A percentile compares a stretch with the other conserved stretches of the same genome.
These are phyloP conservation scores for Penicillium coffeae DNA, from an alignment of 495 filamentous ascomycete genomes.

Conservation along the genomic window DNA sequence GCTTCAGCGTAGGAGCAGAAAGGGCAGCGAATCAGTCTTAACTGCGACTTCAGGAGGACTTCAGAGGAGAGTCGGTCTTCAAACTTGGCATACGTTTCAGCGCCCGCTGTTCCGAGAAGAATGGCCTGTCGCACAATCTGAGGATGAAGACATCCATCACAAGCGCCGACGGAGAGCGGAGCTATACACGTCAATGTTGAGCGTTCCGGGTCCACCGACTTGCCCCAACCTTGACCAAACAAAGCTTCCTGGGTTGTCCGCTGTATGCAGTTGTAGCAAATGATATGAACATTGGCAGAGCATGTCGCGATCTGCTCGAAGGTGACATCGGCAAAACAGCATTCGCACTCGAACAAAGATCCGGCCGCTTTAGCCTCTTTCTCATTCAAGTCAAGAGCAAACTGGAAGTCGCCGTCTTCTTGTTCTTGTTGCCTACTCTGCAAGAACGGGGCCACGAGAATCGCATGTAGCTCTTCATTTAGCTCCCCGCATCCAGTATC, in stretches of 20 bases:
- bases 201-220: slow-evolving; percentile 66
- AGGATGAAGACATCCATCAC: slow-evolving; percentile 65
- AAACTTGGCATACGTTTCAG: slow-evolving; percentile 64
- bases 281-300: slow-evolving; percentile 64
- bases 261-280: slow-evolving; percentile 82
- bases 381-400: slow-evolving; percentile 69
- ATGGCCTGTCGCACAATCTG: slow-evolving; percentile 69
- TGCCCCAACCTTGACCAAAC: slow-evolving; percentile 87
- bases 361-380: slow-evolving; percentile 67
- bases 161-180: slow-evolving; percentile 58
- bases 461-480: slow-evolving; percentile 69
- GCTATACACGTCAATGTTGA: slow-evolving; percentile 79
- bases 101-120: slow-evolving; percentile 59
- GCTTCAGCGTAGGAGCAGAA: slow-evolving; percentile 90
- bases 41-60: slow-evolving; percentile 60
- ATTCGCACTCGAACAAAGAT: slow-evolving; percentile 81
- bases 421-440: slow-evolving; percentile 50
- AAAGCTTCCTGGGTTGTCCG: slow-evolving; percentile 76
- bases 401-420: slow-evolving; percentile 55
- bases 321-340: slow-evolving; percentile 73
- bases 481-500: slow-evolving; percentile 74
- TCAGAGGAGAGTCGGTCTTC: slow-evolving; percentile 74
- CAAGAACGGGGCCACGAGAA: slow-evolving; percentile 62
- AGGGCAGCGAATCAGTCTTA: slow-evolving; percentile 80
- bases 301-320: slow-evolving; percentile 85